A percentile compares a stretch with the other conserved stretches of the same genome.
phyloP scores from a whole-genome alignment of 345 rosid genomes.

The Eucalyptus coolabah region DNA sequence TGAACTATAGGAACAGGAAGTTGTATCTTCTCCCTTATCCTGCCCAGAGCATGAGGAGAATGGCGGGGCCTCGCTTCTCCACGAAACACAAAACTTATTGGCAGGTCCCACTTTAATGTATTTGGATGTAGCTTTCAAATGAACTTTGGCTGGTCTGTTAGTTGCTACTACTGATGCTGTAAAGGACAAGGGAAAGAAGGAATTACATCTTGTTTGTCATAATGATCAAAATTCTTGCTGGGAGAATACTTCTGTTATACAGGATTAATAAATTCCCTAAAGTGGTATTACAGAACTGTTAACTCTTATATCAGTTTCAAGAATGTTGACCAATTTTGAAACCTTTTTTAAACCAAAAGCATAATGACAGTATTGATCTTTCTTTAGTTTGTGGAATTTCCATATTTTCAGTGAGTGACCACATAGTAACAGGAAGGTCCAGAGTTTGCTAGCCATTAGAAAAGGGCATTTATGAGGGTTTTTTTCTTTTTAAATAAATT shows the following conservation, averaged over 20 bases:
- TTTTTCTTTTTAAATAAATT: neutral
- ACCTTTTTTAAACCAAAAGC: neutral
- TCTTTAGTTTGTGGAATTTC: neutral
- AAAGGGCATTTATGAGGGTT: neutral
- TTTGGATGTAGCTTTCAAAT: neutral
- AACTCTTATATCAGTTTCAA: neutral
- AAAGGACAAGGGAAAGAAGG: neutral
- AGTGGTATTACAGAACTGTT: neutral
- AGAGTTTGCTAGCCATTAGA: neutral
- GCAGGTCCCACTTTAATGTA: neutral
- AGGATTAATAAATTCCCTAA: neutral
- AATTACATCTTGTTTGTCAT: neutral
- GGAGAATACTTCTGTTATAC: neutral
- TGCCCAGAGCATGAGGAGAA: neutral
- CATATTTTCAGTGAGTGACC: neutral
- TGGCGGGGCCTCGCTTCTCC: neutral
- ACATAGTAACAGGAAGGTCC: neutral
- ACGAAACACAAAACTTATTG: neutral
- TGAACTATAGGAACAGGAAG: neutral
- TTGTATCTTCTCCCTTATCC: neutral
- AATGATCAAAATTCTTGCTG: neutral
- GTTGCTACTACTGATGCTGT: neutral
- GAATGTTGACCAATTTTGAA: neutral
- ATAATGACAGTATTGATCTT: neutral
- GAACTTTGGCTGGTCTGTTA: neutral